Base-by-base conservation (phyloP, 768 basidiomycete genomes). In the Dioszegia hungarica region DNA sequence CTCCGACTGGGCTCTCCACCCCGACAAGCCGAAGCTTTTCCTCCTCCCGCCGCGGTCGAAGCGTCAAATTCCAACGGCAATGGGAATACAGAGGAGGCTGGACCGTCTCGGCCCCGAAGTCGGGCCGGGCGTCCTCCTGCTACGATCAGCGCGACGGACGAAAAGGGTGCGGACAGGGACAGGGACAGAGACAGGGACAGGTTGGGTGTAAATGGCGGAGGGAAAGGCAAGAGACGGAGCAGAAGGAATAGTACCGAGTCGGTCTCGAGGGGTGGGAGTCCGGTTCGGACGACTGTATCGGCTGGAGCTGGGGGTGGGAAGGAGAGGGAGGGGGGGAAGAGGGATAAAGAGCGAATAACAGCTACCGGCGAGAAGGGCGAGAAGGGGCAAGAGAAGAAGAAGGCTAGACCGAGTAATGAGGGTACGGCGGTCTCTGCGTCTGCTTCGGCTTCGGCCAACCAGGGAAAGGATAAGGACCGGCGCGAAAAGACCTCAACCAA, bases 11-110 rank as follows among this genome's bases (percentile, higher is more conserved):
- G 54, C 11, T 56, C 63, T 3, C 61, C 61, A 33, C 67, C 70
- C 3, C 40, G 63, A 20, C 55, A 61, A 29, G 45, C 59, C 24
- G 62, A 64, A 51, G 39, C 57, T 1, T 72, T 72, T 47, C 66
- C 64, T 39, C 62, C 67, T 9, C 50, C 51, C 1, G n/a, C n/a
- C n/a, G n/a, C n/a, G n/a, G n/a, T n/a, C n/a, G n/a, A n/a, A n/a
- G n/a, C n/a, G n/a, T 27, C 28, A 25, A 40, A 39, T 10, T 4
- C 14, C 6, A 19, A 39, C 17, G n/a, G 5, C 17, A 19, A 39
- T 39, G 38, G 15, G 15, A 19, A 39, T 9, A 11, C 43, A 5
- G 45, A 20, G 3, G 28, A 51, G 22, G 33, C 55, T 19, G 62
- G 64, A 27, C 64, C 61, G 5, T 63, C 63, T 15, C 31, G 47